These are phyloP conservation scores for Pontederia paniculata DNA, from an alignment of 176 grass and related monocot species.

Conservation along the genomic window DNA sequence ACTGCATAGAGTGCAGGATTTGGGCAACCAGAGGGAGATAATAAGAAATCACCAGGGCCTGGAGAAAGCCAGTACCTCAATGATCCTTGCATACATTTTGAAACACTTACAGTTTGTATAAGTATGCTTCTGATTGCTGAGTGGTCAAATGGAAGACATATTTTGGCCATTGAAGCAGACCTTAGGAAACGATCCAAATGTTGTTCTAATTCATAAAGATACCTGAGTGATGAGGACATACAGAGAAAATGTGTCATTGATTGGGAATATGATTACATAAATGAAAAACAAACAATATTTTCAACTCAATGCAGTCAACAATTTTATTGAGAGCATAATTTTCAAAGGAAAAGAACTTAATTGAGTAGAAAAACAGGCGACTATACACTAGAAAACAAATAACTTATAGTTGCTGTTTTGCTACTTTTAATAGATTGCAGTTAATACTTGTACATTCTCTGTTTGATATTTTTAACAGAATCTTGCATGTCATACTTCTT, in stretches of 20 bases:
- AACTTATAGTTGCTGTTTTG: too few species aligned
- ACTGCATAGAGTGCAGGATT: constrained; percentile 56
- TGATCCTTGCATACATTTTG: constrained; percentile 72
- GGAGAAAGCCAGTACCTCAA: constrained; percentile 87
- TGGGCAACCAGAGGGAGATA: constrained; percentile 55
- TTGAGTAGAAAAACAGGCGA: neutral
- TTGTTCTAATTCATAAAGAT: constrained; percentile 90
- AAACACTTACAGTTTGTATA: constrained; percentile 57
- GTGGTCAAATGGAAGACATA: constrained; percentile 43
- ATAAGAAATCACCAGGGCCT: constrained; percentile 76
- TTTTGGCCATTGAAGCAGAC: constrained; percentile 72
- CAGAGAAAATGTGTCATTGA: constrained; percentile 1
- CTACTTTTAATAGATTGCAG: too few species aligned
- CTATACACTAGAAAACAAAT: neutral
- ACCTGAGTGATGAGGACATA: constrained; percentile 31
- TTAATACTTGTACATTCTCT: neutral
- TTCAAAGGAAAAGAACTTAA: neutral
- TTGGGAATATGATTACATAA: too few species aligned
- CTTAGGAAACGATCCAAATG: constrained; percentile 73
- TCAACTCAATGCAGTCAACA: too few species aligned
- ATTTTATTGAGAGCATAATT: neutral
- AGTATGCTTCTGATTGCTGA: constrained; percentile 53
- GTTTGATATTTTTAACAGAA: constrained; percentile 3
- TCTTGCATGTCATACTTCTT: neutral
- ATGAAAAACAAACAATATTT: too few species aligned